phyloP scores from a whole-genome alignment of 139 green algal genomes.

The Micractinium conductrix region DNA sequence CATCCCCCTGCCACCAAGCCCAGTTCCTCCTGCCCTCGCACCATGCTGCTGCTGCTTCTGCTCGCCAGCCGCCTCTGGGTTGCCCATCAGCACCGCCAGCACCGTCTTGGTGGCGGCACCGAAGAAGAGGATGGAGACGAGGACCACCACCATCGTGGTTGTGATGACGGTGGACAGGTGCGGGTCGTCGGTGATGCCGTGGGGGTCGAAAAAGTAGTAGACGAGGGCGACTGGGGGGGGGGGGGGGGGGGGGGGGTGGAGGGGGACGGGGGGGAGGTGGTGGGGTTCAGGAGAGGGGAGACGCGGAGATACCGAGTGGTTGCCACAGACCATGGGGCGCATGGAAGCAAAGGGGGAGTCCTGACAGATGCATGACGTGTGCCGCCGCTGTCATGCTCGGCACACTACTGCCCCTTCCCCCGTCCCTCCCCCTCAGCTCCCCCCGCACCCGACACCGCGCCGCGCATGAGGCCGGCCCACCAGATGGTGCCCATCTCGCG shows the following conservation, averaged over 20 bases:
- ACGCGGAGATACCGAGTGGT: no score
- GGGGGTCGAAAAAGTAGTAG: constrained; percentile 76
- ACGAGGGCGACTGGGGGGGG: constrained; percentile 68
- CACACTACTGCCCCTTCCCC: no score
- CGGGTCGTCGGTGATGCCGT: constrained; percentile 43
- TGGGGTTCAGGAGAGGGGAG: no score
- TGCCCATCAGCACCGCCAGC: constrained; percentile 57
- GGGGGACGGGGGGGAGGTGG: background rate
- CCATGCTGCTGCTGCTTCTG: background rate
- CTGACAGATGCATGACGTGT: background rate
- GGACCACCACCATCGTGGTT: constrained; percentile 74
- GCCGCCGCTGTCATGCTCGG: background rate
- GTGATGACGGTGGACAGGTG: constrained; percentile 76
- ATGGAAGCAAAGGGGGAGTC: no score
- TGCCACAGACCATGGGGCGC: no score
- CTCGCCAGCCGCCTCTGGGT: no score
- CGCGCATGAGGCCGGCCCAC: constrained; percentile 80
- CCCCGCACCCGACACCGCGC: constrained; percentile 65
- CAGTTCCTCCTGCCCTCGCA: background rate
- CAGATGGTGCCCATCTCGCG: constrained; percentile 77
- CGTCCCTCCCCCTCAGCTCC: background rate
- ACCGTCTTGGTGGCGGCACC: constrained; percentile 74
- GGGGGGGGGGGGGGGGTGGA: background rate
- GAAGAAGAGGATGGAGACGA: constrained; percentile 69
- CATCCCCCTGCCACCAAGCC: background rate